Evolutionary conservation across 2,329 filamentous ascomycete genomes (phyloP).

Genomic region (Didymosphaeria variabile): DNA sequence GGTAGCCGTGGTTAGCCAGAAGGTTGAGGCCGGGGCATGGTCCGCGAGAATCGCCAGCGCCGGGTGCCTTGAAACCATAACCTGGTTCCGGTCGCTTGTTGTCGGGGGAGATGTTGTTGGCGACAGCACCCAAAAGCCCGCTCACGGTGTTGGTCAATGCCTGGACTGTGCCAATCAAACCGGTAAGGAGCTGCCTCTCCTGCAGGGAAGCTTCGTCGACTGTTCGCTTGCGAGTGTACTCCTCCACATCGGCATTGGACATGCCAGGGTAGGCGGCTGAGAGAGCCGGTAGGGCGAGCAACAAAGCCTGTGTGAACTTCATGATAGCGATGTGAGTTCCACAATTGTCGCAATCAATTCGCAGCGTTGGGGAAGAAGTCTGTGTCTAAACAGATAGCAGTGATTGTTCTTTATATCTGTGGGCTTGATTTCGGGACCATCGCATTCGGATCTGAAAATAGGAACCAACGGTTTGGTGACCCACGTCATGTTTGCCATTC

Average conservation of each 20-base stretch:
- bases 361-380: too few relatives aligned
- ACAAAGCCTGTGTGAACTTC: not conserved
- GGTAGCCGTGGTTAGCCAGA: slow-evolving; percentile 61
- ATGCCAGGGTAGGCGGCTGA: slow-evolving; percentile 5
- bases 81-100: slow-evolving; percentile 34
- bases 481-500: not conserved
- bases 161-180: slow-evolving; percentile 1
- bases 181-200: slow-evolving; percentile 1
- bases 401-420: not conserved
- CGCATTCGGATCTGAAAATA: not conserved
- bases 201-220: not conserved
- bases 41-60: slow-evolving; percentile 32
- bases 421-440: not conserved
- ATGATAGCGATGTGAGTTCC: not conserved
- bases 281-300: not conserved
- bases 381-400: not conserved
- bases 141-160: slow-evolving; percentile 11
- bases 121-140: slow-evolving; percentile 31
- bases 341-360: not conserved
- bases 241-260: not conserved
- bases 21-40: slow-evolving; percentile 64
- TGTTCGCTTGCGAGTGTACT: not conserved
- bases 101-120: slow-evolving; percentile 25
- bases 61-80: slow-evolving; percentile 28
- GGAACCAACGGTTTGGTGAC: not conserved